Conservation (phyloP, 2,329 filamentous ascomycete species). For the Trichocomaceae sp. region DNA sequence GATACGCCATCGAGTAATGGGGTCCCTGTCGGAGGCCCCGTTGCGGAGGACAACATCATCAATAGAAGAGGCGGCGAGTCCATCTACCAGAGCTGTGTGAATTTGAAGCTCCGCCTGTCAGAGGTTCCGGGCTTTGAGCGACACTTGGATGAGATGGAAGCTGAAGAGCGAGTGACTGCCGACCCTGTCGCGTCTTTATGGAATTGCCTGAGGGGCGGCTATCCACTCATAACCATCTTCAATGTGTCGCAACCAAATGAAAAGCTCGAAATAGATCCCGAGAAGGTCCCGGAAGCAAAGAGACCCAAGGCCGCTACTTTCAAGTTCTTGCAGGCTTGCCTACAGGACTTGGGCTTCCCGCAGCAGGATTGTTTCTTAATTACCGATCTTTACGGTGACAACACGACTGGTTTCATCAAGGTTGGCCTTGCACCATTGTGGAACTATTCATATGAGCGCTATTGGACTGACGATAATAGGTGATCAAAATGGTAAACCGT, state of each 20-base stretch:
- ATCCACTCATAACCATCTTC: constrained; percentile 80
- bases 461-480: constrained; percentile 40
- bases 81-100: constrained; percentile 90
- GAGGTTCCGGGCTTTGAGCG: constrained; percentile 77
- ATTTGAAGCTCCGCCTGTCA: constrained; percentile 70
- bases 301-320: constrained; percentile 81
- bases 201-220: constrained; percentile 75
- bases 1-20: constrained; percentile 29
- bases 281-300: constrained; percentile 60
- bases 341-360: constrained; percentile 72
- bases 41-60: constrained; percentile 88
- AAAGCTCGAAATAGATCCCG: constrained; percentile 61
- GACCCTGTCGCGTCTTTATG: constrained; percentile 88
- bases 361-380: constrained; percentile 85
- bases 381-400: constrained; percentile 82
- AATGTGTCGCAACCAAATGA: constrained; percentile 70
- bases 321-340: constrained; percentile 85
- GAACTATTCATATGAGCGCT: neutral
- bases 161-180: constrained; percentile 56
- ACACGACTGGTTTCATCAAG: constrained; percentile 97
- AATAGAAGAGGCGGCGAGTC: constrained; percentile 94
- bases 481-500: constrained; percentile 84
- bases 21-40: constrained; percentile 39
- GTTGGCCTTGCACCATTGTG: constrained; percentile 40
- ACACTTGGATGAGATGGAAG: constrained; percentile 65